These are phyloP conservation scores for Harringtonia aguacate DNA, from an alignment of 2,329 filamentous ascomycete genomes.

Conservation along the genomic window DNA sequence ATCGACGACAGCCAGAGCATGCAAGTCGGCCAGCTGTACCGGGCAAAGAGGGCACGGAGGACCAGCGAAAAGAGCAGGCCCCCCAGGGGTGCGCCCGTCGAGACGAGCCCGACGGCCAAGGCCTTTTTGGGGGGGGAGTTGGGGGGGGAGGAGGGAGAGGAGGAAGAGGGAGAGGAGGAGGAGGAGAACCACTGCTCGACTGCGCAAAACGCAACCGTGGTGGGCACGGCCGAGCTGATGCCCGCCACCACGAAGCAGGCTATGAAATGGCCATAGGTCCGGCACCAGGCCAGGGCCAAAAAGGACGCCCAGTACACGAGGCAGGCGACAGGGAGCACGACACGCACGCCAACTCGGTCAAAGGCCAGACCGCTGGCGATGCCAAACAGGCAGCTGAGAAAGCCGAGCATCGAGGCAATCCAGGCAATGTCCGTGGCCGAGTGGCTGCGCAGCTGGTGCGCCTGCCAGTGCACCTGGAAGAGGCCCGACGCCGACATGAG, in stretches of 20 bases:
- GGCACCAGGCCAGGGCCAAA: slow-evolving; percentile 17
- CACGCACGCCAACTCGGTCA: slow-evolving; percentile 13
- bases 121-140: slow-evolving; percentile 8
- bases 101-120: slow-evolving; percentile 15
- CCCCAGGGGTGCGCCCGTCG: slow-evolving; percentile 17
- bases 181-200: slow-evolving; percentile 6
- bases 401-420: slow-evolving; percentile 19
- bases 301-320: slow-evolving; percentile 15
- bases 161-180: too few species aligned
- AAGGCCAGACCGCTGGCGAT: slow-evolving; percentile 14
- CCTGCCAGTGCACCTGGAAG: slow-evolving; percentile 18
- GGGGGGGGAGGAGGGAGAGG: slow-evolving; percentile 14
- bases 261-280: slow-evolving; percentile 18
- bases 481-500: slow-evolving; percentile 19
- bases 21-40: slow-evolving; percentile 13
- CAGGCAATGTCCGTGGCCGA: slow-evolving; percentile 15
- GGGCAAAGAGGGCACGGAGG: slow-evolving; percentile 15
- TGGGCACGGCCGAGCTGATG: slow-evolving; percentile 14
- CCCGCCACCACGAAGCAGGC: slow-evolving; percentile 18
- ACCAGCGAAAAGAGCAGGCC: slow-evolving; percentile 20
- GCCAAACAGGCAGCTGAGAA: slow-evolving; percentile 16
- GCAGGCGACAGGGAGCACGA: slow-evolving; percentile 13
- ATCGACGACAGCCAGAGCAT: slow-evolving; percentile 15
- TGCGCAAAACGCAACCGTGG: slow-evolving; percentile 16
- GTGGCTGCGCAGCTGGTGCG: slow-evolving; percentile 12